Conservation (phyloP, 2,329 filamentous ascomycete genomes). For the Mycosphaerella sp. region DNA sequence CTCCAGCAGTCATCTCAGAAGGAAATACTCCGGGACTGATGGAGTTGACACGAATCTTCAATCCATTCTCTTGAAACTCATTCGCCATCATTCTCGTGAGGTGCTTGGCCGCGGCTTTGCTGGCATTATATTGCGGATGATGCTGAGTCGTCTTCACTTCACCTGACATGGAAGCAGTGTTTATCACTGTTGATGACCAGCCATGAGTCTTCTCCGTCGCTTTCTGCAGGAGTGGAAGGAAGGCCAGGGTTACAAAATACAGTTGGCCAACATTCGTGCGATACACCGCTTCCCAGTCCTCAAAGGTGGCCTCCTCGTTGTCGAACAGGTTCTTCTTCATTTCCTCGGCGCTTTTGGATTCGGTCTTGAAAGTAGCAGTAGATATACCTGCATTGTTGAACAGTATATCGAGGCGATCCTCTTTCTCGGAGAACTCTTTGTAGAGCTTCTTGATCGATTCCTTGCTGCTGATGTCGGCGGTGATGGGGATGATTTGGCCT, state of each 20-base stretch:
- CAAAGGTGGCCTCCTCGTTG: conserved; percentile 35
- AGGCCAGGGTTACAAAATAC: conserved; percentile 43
- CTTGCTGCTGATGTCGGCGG: conserved; percentile 41
- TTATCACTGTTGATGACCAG: conserved; percentile 42
- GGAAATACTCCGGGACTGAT: conserved; percentile 52
- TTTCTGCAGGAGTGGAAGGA: conserved; percentile 43
- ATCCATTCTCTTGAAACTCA: conserved; percentile 46
- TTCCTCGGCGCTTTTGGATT: conserved; percentile 37
- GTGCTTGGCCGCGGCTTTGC: conserved; percentile 45
- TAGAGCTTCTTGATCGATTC: conserved; percentile 39
- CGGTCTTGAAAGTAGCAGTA: conserved; percentile 35
- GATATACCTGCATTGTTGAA: conserved; percentile 46
- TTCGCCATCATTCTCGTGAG: conserved; percentile 51
- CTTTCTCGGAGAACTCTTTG: conserved; percentile 39
- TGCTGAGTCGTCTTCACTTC: conserved; percentile 43
- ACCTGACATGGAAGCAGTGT: conserved; percentile 43
- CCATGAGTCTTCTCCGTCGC: conserved; percentile 38
- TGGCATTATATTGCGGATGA: conserved; percentile 45
- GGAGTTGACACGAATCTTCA: conserved; percentile 52
- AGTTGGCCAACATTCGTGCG: conserved; percentile 44
- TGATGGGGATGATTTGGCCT: conserved; percentile 43
- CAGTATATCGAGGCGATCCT: conserved; percentile 40
- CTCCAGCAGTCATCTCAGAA: conserved; percentile 51
- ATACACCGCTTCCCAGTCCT: conserved; percentile 43
- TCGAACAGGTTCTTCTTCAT: conserved; percentile 43